phyloP scores from a whole-genome alignment of 1,284 basidiomycete species.

The Ustilago sp. region DNA sequence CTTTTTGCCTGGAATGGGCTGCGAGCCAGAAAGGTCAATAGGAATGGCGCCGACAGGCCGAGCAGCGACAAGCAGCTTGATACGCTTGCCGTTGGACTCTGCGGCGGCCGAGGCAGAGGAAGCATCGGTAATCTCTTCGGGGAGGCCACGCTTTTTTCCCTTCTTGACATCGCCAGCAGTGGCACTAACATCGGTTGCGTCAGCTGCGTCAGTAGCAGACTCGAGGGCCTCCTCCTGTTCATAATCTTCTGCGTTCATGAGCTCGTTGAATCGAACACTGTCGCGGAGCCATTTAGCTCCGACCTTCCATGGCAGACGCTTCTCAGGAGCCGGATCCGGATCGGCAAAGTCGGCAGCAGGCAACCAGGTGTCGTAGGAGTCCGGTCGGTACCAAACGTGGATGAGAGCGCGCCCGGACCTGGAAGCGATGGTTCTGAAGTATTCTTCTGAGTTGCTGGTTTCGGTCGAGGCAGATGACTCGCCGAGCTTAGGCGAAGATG shows the following conservation, averaged over 20 bases:
- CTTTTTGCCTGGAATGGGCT: slow-evolving; percentile 67
- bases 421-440: slow-evolving; percentile 67
- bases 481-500: slow-evolving; percentile 47
- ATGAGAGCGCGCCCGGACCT: slow-evolving; percentile 63
- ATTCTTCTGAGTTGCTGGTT: slow-evolving; percentile 48
- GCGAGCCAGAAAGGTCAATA: slow-evolving; percentile 64
- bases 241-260: slow-evolving; percentile 70
- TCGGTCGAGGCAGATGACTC: slow-evolving; percentile 22
- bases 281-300: slow-evolving; percentile 65
- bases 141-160: slow-evolving; percentile 64
- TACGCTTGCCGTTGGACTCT: slow-evolving; percentile 58
- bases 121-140: slow-evolving; percentile 63
- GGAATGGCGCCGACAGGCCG: slow-evolving; percentile 63
- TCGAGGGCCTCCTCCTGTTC: slow-evolving; percentile 61
- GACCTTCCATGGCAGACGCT: slow-evolving; percentile 57
- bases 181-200: slow-evolving; percentile 30
- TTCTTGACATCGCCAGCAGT: slow-evolving; percentile 27
- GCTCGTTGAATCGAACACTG: slow-evolving; percentile 65
- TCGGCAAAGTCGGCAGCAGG: slow-evolving; percentile 67
- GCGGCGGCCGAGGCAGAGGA: slow-evolving; percentile 36
- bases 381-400: slow-evolving; percentile 69
- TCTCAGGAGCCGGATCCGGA: slow-evolving; percentile 66
- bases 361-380: slow-evolving; percentile 70
- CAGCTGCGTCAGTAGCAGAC: slow-evolving; percentile 21
- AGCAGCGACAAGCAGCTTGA: slow-evolving; percentile 65